These are phyloP conservation scores for Pythium diclinum DNA, from an alignment of 352 stramenopile species.

Conservation along the genomic window DNA sequence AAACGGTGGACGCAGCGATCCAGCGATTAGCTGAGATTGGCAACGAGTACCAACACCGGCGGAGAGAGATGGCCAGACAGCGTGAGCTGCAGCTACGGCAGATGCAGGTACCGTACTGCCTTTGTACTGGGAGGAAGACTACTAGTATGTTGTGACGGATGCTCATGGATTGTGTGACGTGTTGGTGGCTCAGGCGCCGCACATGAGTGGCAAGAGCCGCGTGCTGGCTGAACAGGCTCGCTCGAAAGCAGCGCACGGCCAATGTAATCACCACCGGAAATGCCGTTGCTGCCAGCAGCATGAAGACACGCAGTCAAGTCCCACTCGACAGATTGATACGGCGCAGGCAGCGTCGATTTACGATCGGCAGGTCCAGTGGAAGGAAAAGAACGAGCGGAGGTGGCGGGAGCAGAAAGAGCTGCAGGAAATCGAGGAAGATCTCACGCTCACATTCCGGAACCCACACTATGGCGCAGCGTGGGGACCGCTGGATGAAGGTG, in stretches of 20 bases:
- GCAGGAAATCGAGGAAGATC: constrained; percentile 33
- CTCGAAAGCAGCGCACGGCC: constrained; percentile 3
- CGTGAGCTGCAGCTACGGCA: constrained; percentile 29
- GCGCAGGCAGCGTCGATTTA: constrained; percentile 47
- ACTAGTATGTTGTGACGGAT: neutral
- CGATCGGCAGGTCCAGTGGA: constrained; percentile 58
- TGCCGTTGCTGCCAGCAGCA: constrained; percentile 16
- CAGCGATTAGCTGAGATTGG: constrained; percentile 39
- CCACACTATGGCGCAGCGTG: constrained; percentile 45
- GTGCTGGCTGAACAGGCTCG: constrained; percentile 35
- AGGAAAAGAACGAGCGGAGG: constrained; percentile 40
- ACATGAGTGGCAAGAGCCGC: constrained; percentile 49
- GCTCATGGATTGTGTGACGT: neutral
- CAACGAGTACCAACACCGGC: constrained; percentile 45
- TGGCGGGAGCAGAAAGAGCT: constrained; percentile 31
- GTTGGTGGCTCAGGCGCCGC: constrained; percentile 27
- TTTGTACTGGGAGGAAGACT: neutral
- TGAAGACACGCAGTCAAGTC: neutral
- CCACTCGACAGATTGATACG: constrained; percentile 1
- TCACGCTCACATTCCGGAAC: constrained; percentile 60
- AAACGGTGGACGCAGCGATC: constrained; percentile 21
- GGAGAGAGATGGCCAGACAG: constrained; percentile 31
- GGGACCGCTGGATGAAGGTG: constrained; percentile 20
- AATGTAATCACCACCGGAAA: constrained; percentile 11
- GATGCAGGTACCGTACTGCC: constrained; percentile 34